Percentiles rank a stretch among this genome's conserved stretches.
These are phyloP conservation scores for Sporothrix brasiliensis DNA, from an alignment of 2,329 filamentous ascomycete species.

Conservation along the genomic window DNA sequence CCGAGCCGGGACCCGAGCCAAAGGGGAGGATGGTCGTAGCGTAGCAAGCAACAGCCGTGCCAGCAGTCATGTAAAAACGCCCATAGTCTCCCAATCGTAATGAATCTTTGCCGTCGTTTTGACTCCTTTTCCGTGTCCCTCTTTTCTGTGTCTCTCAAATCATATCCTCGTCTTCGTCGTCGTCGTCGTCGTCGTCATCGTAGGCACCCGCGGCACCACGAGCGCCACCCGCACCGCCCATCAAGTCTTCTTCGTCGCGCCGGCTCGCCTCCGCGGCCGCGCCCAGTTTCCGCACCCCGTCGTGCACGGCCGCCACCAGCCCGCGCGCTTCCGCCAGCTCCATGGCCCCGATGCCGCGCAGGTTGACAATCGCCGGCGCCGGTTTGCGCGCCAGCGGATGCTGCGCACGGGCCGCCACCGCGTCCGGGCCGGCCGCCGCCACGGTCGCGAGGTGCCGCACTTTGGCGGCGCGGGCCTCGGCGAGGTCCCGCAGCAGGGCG, in stretches of 20 bases:
- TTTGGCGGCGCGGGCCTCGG: constrained; percentile 89
- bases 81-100: not conserved
- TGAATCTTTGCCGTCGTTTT: not conserved
- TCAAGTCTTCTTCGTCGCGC: constrained; percentile 68
- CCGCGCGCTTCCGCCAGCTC: constrained; percentile 85
- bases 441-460: constrained; percentile 65
- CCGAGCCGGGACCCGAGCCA: too few relatives aligned
- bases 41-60: too few relatives aligned
- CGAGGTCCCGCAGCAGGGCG: constrained; percentile 74
- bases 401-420: constrained; percentile 56
- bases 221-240: constrained; percentile 55
- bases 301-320: constrained; percentile 83
- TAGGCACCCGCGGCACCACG: constrained; percentile 60
- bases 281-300: constrained; percentile 82
- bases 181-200: constrained; percentile 65
- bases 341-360: constrained; percentile 83
- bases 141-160: not conserved
- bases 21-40: too few relatives aligned
- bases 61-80: not conserved
- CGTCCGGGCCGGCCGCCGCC: constrained; percentile 41
- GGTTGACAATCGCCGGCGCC: constrained; percentile 55
- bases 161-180: constrained; percentile 58
- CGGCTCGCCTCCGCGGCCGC: constrained; percentile 76
- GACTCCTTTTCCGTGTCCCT: too few relatives aligned
- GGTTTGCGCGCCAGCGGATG: not conserved